Base-by-base conservation (phyloP, 2,329 filamentous ascomycete species). In the Xylariomycetidae sp. region DNA sequence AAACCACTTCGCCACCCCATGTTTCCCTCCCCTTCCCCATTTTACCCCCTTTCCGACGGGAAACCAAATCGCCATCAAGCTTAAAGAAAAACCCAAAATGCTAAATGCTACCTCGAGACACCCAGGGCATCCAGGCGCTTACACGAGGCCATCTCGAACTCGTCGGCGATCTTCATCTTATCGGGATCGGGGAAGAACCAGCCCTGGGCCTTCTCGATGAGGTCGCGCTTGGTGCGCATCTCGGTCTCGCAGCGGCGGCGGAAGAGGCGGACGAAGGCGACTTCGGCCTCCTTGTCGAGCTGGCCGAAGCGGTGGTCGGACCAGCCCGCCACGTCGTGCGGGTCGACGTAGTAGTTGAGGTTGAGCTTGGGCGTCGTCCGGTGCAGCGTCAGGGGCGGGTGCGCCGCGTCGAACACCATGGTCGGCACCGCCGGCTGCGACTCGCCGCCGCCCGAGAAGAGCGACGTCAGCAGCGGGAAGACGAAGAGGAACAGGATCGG, bases 401-500 rank as follows among this genome's bases (percentile, higher is more conserved):
- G 59, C 2, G 88, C 72, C 6, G 66, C 61, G 54, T 94, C 86
- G 58, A 92, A 94, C 42, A 81, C 77, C 64, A 95, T 80, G 16
- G 68, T 67, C 3, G 90, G 90, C 10, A 80, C 60, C 6, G 65
- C 72, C 7, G 74, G 59, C 17, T 73, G 59, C 16, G 69, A 60
- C 14, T 70, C 62, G 14, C 62, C 59, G 34, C 74, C 69, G 30
- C 66, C 63, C 13, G 77, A 74, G 58, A 95, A 88, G 16, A 95
- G 62, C 2, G 85, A 90, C 14, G 86, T 87, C 36, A 97, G 67
- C 16, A 94, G 72, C 1, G 88, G 86, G 42, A 90, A 77, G 36
- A 97, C 67, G 57, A 98, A 94, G 50, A 98, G 80, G 44, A 98
- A 69, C 34, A 98, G 70, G 31, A 98, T 80, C 12, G 92, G 90